phyloP scores from a whole-genome alignment of 1,284 basidiomycete genomes.

The Boletus calvinii region DNA sequence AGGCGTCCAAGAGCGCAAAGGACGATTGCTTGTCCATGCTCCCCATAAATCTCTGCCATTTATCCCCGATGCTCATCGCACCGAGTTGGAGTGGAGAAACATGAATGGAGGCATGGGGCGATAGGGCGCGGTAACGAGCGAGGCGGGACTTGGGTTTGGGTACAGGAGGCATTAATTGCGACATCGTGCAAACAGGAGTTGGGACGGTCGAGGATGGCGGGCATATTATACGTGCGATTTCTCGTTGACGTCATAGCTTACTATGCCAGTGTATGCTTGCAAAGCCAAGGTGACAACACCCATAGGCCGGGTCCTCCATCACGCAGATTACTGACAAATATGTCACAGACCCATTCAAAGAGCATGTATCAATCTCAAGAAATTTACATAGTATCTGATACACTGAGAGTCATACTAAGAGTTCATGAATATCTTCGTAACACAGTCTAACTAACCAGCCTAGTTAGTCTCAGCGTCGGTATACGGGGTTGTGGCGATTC shows the following conservation, averaged over 20 bases:
- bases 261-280: neutral
- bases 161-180: neutral
- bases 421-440: neutral
- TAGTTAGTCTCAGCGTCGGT: conserved; percentile 34
- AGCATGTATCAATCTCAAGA: neutral
- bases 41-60: conserved; percentile 37
- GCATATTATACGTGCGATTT: neutral
- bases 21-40: conserved; percentile 45
- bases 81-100: conserved; percentile 55
- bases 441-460: neutral
- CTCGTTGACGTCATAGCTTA: conserved; percentile 7
- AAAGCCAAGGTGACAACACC: neutral
- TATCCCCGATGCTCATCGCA: conserved; percentile 52
- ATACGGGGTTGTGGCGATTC: conserved; percentile 34
- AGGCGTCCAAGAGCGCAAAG: conserved; percentile 51
- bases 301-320: too few species aligned
- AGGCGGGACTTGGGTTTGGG: conserved; percentile 36
- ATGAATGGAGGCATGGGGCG: conserved; percentile 39
- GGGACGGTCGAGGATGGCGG: neutral
- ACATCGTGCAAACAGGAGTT: conserved; percentile 6
- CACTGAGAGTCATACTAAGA: neutral
- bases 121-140: conserved; percentile 43
- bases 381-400: neutral
- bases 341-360: neutral
- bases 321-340: too few species aligned